These are phyloP conservation scores for Auricularia sp. DNA, from an alignment of 768 basidiomycete genomes.

Conservation along the genomic window DNA sequence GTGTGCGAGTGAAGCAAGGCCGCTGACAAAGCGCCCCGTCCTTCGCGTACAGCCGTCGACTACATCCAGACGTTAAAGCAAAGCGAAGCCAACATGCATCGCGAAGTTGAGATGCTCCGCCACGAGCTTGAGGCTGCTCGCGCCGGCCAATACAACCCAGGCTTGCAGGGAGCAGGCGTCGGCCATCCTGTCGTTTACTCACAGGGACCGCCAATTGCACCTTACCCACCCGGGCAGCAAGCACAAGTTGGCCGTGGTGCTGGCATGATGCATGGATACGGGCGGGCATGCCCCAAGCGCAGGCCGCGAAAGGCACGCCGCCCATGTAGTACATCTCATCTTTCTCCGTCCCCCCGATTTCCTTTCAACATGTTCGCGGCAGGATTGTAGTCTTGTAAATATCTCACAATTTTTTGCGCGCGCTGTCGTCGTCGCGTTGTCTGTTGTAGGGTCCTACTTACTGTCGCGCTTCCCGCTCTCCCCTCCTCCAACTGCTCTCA, in stretches of 20 bases:
- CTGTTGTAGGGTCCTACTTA: not conserved
- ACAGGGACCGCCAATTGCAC: constrained; percentile 24
- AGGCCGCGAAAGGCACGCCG: not conserved
- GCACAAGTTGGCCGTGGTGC: not conserved
- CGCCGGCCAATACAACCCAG: constrained; percentile 21
- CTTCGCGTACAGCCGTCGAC: constrained; percentile 55
- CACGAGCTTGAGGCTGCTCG: constrained; percentile 61
- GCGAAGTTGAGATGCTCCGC: constrained; percentile 70
- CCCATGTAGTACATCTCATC: not conserved
- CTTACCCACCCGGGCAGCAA: not conserved
- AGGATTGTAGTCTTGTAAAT: constrained; percentile 1
- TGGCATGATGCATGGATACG: not conserved
- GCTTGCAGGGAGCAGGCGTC: constrained; percentile 35
- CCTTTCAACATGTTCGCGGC: not conserved
- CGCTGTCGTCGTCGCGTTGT: not conserved
- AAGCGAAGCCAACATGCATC: constrained; percentile 61
- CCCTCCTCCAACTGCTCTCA: not conserved
- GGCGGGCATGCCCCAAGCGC: not conserved
- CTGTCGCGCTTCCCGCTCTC: not conserved
- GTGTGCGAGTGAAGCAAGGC: not conserved
- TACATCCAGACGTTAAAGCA: constrained; percentile 74
- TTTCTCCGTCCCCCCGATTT: not conserved
- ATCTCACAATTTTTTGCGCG: not conserved
- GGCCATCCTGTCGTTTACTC: constrained; percentile 42
- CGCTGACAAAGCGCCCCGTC: not conserved